Base-by-base conservation (phyloP, 345 rosid genomes). In the Lepidium africanum region DNA sequence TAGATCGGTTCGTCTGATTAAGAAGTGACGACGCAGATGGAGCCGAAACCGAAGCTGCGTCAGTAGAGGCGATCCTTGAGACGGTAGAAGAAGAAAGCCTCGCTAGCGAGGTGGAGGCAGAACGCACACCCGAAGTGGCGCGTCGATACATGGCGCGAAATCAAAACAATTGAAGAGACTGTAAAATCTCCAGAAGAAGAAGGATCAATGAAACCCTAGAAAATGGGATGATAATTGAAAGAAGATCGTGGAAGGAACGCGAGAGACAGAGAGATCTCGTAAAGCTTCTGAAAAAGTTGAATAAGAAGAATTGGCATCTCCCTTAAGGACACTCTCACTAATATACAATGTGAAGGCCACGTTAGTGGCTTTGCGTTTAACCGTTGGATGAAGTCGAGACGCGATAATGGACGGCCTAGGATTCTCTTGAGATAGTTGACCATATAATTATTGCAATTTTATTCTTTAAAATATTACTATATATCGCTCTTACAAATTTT, bases 41-140 rank as follows among this genome's bases (percentile, higher is more conserved):
- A 7, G 79, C 46, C 36, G 75, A 58, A 19, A 65, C 57, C 5
- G 78, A 68, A 42, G 68, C 15, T 14, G 72, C 17, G 10, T 65
- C 59, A 15, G 63, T 5, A 25, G 76, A 56, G 13, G 71, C 53
- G 38, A 70, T 43, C 67, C 12, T 71, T 14, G 77, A 36, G 25
- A 76, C 4, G 15, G 79, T 73, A 46, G 84, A 66, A 50, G 79
- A 66, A 50, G 82, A 77, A 19, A 80, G 52, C 65, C 74, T 71
- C 12, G 80, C n/a, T 1, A 76, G 67, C 8, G 80, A 49, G 7
- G 60, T n/a, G 12, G 81, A 59, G 11, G 81, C 82, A 8, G 76
- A 76, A 10, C 84, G 86, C 3, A 73, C 76, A 53, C 72, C 67
- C 65, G 82, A 62, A 13, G 74, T 72, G 40, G 82, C 65, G 60